phyloP scores from a whole-genome alignment of 2,329 filamentous ascomycete genomes.

The Ophiognomonia clavigignenti-juglandacearum region DNA sequence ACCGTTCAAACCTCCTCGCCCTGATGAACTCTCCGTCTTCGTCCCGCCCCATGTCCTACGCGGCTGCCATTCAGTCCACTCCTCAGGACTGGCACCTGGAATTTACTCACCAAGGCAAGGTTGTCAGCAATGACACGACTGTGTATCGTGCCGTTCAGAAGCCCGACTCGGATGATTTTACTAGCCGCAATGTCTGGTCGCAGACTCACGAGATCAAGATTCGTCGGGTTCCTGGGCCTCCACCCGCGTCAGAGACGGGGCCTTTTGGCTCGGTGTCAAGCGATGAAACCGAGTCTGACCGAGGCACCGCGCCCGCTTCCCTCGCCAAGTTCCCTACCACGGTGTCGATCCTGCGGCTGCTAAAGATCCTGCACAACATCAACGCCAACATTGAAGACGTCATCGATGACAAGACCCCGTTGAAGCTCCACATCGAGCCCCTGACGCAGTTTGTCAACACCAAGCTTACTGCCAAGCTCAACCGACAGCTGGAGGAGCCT shows the following conservation, averaged over 20 bases:
- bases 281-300: constrained; percentile 45
- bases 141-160: constrained; percentile 92
- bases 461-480: constrained; percentile 95
- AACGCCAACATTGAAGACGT: constrained; percentile 94
- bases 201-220: constrained; percentile 89
- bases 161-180: constrained; percentile 53
- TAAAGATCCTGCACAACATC: constrained; percentile 86
- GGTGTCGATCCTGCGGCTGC: constrained; percentile 77
- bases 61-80: constrained; percentile 71
- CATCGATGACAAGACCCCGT: constrained; percentile 66
- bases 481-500: constrained; percentile 93
- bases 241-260: constrained; percentile 66
- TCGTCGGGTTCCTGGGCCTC: constrained; percentile 76
- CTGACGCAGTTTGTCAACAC: constrained; percentile 96
- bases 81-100: constrained; percentile 98
- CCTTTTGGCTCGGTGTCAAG: constrained; percentile 53
- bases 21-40: constrained; percentile 44
- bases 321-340: constrained; percentile 80
- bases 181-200: constrained; percentile 80
- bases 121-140: constrained; percentile 85
- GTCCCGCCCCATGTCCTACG: constrained; percentile 72
- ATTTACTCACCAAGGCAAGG: constrained; percentile 80
- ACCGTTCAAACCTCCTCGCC: constrained; percentile 35
- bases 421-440: constrained; percentile 74
- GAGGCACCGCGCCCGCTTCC: constrained; percentile 67